Base-by-base conservation (phyloP, 805 yeast genomes). In the Teunomyces gatunensis region DNA sequence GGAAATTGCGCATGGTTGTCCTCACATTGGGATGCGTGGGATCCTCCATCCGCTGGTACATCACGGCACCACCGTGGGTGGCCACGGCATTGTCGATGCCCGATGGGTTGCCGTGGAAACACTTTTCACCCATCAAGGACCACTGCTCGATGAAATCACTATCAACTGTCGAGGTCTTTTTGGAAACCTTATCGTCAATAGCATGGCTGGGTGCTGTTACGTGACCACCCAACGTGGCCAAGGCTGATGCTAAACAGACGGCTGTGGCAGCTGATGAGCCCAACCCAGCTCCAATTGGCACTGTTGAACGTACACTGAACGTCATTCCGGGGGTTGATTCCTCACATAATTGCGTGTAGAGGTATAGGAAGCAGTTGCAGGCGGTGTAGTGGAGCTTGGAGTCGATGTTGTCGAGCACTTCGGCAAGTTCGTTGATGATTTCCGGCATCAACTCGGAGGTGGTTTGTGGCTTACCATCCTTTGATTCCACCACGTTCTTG, bases 31-130 rank as follows among this genome's bases (percentile, higher is more conserved):
- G 87, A 28, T 54, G 55, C 45, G 75, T 57, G 2, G 85, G 77
- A 46, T 71, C 68, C 13, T 68, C 67, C 71, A 63, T 71, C 58
- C 96, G 79, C 67, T 87, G 92, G 68, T 84, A 92, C 81, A 85
- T 74, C 0, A 94, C 96, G 0, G 98, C 98, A 41, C 97, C 97
- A 18, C 99, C 99, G 55, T 84, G 84, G 0, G 97, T 87, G 1
- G 98, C 95, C 42, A 92, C 97, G 0, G 97, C 90, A 61, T 94
- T 94, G 64, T 94, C 99, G 45, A 94, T 89, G 10, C 99, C 99
- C 15, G 95, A 85, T 6, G 99, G 99, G 57, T 87, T 90, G 1
- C 98, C 98, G 62, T 92, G 98, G 55, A 91, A 87, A 62, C 97
- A 89, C 62, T 85, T 86, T 65, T 94, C 99, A 33, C 97, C 98